Conservation (phyloP, 2,329 filamentous ascomycete species). For the Microsporum audouinii region DNA sequence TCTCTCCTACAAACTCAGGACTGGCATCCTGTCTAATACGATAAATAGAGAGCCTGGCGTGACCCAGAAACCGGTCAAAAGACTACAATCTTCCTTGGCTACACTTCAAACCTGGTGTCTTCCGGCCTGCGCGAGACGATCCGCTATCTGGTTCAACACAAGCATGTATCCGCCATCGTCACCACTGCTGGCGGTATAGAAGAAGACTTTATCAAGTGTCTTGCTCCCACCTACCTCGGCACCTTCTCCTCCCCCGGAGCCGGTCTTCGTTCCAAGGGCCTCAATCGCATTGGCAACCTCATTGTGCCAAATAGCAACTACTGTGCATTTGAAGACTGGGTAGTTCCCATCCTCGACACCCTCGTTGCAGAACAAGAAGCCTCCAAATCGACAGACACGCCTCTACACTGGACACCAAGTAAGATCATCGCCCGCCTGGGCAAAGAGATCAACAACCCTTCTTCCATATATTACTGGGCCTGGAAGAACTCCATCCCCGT, state of each 20-base stretch:
- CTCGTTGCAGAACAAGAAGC: constrained; percentile 92
- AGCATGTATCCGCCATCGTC: constrained; percentile 83
- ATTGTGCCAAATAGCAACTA: constrained; percentile 96
- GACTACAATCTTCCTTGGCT: constrained; percentile 93
- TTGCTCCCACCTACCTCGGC: constrained; percentile 85
- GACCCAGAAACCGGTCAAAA: constrained; percentile 66
- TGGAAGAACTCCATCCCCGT: constrained; percentile 94
- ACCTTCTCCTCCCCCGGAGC: constrained; percentile 70
- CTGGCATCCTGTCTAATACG: not conserved
- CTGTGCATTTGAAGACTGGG: constrained; percentile 95
- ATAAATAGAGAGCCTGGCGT: constrained; percentile 58
- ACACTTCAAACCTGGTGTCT: constrained; percentile 95
- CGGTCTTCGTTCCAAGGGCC: constrained; percentile 66
- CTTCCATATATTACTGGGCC: constrained; percentile 93
- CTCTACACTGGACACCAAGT: constrained; percentile 84
- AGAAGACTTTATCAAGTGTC: constrained; percentile 97
- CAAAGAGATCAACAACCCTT: constrained; percentile 85
- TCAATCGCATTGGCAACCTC: constrained; percentile 93
- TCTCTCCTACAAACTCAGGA: not conserved
- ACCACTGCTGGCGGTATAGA: constrained; percentile 92
- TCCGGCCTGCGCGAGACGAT: constrained; percentile 86
- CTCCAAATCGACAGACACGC: constrained; percentile 43
- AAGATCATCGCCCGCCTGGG: constrained; percentile 84
- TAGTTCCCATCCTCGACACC: constrained; percentile 83
- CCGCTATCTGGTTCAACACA: constrained; percentile 85